Evolutionary conservation across 1,284 basidiomycete species (phyloP).

Genomic region (Tylopilus sp.): DNA sequence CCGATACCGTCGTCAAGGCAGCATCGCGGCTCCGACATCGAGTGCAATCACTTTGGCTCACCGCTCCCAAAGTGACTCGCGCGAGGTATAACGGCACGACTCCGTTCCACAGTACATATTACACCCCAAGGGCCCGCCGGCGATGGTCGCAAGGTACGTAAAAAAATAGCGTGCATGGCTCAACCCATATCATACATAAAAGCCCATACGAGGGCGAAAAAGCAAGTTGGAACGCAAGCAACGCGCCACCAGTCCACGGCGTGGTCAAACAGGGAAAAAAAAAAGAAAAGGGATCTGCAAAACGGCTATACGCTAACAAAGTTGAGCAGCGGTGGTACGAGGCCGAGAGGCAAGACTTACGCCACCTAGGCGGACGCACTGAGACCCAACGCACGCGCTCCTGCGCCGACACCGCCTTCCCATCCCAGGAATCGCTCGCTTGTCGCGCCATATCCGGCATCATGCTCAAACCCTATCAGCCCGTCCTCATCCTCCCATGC

Average conservation of each 20-base stretch:
- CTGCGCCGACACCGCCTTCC: constrained; percentile 71
- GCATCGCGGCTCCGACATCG: no score
- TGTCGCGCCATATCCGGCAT: constrained; percentile 21
- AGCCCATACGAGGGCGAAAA: not conserved
- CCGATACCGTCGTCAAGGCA: no score
- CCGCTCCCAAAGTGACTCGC: constrained; percentile 2
- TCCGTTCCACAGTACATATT: constrained; percentile 1
- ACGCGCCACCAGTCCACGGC: not conserved
- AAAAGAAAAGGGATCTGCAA: no score
- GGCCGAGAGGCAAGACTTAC: constrained; percentile 22
- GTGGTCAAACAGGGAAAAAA: no score
- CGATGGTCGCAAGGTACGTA: constrained; percentile 15
- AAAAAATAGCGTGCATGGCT: constrained; percentile 2
- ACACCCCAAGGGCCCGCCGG: constrained; percentile 15
- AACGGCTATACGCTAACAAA: constrained; percentile 1
- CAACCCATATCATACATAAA: constrained; percentile 13
- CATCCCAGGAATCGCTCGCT: constrained; percentile 70
- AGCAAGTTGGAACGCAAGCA: not conserved
- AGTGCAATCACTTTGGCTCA: no score
- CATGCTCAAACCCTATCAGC: constrained; percentile 36
- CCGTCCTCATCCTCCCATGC: constrained; percentile 50
- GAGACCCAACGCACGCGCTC: constrained; percentile 70
- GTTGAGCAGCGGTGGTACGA: constrained; percentile 15
- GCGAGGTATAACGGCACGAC: not conserved
- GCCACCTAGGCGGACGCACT: constrained; percentile 29